Evolutionary conservation across 306 rosid species (phyloP), one percentile per base, ranked within the genome.

Genomic region (Inga leiocalycina): DNA sequence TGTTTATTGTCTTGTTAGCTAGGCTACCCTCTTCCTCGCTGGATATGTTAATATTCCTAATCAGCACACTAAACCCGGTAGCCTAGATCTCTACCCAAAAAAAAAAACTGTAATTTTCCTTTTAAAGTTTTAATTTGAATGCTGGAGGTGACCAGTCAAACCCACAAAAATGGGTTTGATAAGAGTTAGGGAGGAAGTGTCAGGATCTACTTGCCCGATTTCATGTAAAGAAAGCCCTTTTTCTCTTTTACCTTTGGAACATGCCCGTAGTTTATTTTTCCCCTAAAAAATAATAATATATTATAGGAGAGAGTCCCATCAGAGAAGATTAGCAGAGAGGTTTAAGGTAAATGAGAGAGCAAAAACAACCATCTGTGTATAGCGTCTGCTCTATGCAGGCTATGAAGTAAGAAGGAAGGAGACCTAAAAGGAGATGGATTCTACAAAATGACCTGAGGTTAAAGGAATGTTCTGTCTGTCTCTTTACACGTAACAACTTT

Each of bases 381-480:
- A 44, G 57, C 20, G 57, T 45, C 77, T 73, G 54, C 39, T 22
- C 8, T 13, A 14, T 37, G n/a, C 35, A 41, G 70, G 70, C 39
- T 62, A 62, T 19, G 22, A 15, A 4, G 32, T 39, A 39, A 5
- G 43, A 8, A 19, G 20, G 79, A 51, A 56, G 30, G 54, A 9
- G 65, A 65, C 43, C 71, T 65, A 15, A 30, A 34, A 34, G 19
- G 39, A 20, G 35, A 39, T 39, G 43, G 43, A 37, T 69, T 76
- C 57, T 37, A 41, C 34, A 57, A 76, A 17, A 54, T 61, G 71
- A 77, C 80, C 80, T 15, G 49, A 77, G 80, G 80, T 59, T 43
- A 77, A 77, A 77, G 56, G 71, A 59, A n/a, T 43, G 80, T 77
- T 24, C 27, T 2, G 57, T 24, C 71, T 48, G 62, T 61, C 80